These are phyloP conservation scores for Apiotrichum laibachii DNA, from an alignment of 1,284 basidiomycete genomes.

Conservation along the genomic window DNA sequence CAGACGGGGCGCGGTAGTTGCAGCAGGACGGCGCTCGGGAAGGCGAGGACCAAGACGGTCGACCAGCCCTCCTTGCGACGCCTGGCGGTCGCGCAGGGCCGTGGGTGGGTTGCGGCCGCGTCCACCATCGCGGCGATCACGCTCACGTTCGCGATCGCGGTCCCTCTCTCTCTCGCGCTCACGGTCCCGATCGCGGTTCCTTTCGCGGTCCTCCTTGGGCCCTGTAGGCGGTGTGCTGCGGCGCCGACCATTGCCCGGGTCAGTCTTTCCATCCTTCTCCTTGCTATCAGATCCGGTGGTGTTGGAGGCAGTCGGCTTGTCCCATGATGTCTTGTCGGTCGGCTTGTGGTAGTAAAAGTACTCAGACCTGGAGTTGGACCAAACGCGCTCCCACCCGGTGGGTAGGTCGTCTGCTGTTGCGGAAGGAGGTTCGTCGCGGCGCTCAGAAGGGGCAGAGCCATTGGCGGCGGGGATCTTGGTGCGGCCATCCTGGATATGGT, in stretches of 20 bases:
- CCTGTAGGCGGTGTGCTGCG: not conserved
- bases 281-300: not conserved
- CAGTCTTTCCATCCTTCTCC: not conserved
- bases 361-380: conserved; percentile 11
- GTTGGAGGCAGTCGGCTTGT: not conserved
- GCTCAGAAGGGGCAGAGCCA: not conserved
- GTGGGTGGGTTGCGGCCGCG: too few relatives aligned
- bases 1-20: not conserved
- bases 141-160: not conserved
- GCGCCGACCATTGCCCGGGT: not conserved
- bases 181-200: too few relatives aligned
- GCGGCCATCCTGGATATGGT: not conserved
- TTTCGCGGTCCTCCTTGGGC: not conserved
- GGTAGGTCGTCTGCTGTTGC: not conserved
- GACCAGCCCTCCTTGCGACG: too few relatives aligned
- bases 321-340: conserved; percentile 11
- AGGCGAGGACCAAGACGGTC: too few relatives aligned
- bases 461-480: not conserved
- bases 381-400: conserved; percentile 8
- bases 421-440: not conserved
- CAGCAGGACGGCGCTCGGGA: too few relatives aligned
- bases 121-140: not conserved
- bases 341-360: conserved; percentile 16
- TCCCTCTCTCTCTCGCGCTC: too few relatives aligned
- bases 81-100: too few relatives aligned